Base-by-base conservation (phyloP, 2,329 filamentous ascomycete species). In the Ophiocordyceps robertsii region DNA sequence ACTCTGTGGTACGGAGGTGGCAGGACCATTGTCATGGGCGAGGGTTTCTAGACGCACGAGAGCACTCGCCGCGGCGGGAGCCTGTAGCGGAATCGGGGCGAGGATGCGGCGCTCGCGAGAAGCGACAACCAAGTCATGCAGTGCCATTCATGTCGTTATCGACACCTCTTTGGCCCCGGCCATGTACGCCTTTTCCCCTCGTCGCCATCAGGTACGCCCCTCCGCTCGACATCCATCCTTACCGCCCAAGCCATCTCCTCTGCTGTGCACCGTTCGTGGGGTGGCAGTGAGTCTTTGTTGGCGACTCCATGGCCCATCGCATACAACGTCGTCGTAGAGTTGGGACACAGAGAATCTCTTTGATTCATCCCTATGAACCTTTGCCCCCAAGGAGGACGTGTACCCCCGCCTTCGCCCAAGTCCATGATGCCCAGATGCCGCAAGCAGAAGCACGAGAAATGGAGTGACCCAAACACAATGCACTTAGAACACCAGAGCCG, bases 401-500 rank as follows among this genome's bases (percentile, higher is more conserved):
- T 62, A 65, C 61, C 64, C n/a, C 32, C 40, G 32, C 63, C 58
- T 66, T 67, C 62, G 66, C 65, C 66, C 62, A 60, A 64, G 61
- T 67, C 65, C 66, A 64, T 66, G 62, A 66, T 66, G 61, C 61
- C 65, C 62, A 55, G 56, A 62, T 61, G 58, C 59, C 62, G 60
- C 61, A 63, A 65, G 33, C 14, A 36, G 57, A 65, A 62, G 57
- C 60, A 62, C 58, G 54, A 63, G 57, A 59, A 58, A 60, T 58
- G 60, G 50, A 58, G 56, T 62, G 56, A 60, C 57, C 57, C 59
- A 55, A 61, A 59, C 56, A 61, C 63, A 70, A 70, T 62, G 66
- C 70, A 77, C 73, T 82, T 95, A 98, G 81, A 98, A 98, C 64
- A 98, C 92, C 65, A 98, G 82, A 72, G 92, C 92, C 62, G 92